Base-by-base conservation (phyloP, 371 early-diverging fungal species). In the Syncephalastrum contaminatum region DNA sequence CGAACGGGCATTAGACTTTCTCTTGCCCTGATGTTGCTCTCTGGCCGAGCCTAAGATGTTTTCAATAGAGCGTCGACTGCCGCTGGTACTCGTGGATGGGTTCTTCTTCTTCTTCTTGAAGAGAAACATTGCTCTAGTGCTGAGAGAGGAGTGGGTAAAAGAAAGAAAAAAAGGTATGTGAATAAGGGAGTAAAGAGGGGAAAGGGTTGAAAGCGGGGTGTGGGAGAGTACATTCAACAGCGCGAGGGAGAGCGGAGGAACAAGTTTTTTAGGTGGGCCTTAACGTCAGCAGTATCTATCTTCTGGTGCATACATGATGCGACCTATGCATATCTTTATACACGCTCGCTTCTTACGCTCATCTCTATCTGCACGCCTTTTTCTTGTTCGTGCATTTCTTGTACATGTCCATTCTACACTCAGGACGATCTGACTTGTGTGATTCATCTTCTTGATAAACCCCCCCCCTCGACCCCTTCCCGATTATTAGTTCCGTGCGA, bases 81-180 rank as follows among this genome's bases (percentile, higher is more conserved):
- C 21, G 12, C 45, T 45, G 45, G 36, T 30, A 30, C 10, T 12
- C 36, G 36, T 30, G 5, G 36, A 30, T 10, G 36, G 36, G 10
- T 30, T 30, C 45, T 45, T 19, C 43, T 25, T 53, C 16, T 53
- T 53, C 53, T 53, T 53, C 16, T 53, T 53, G 43, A 53, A 53
- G 48, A 55, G 48, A 36, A 55, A 55, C 56, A 55, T 55, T 30
- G 36, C 12, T 12, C 10, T 10, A 2, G 36, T 8, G 36, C 10
- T 30, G 36, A 30, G 36, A 30, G 36, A 30, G 7, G 36, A 30
- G 12, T 30, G 36, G 36, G 36, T 30, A 8, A 30, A 30, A 10
- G 12, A 30, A 30, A 30, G 36, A 30, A 30, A 27, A 21, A 39
- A n/a, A n/a, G 10, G 40, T 19, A 27, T 16, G 16, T 13, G 4